Evolutionary conservation across 768 basidiomycete genomes (phyloP), one percentile per base, ranked within the genome.

Genomic region (Leccinellum luteum): DNA sequence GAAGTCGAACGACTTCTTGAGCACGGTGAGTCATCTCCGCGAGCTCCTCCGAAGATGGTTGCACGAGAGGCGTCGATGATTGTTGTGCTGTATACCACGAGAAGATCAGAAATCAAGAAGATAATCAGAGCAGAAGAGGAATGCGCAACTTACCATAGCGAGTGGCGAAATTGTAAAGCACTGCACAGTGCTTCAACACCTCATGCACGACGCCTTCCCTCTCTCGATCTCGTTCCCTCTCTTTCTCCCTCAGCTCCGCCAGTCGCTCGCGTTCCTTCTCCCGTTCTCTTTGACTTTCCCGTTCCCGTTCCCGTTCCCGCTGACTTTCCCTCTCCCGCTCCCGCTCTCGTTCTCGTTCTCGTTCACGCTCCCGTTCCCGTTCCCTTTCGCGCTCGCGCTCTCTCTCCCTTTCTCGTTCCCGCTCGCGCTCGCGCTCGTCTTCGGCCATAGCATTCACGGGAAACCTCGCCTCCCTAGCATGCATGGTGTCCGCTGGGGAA

Each of bases 21-120:
- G 90, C 90, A 31, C 81, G 79, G 15, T 80, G 79, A 9, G 83
- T 78, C 90, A 92, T 92, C 60, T 90, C 85, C 49, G 78, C 73
- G 10, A 90, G 69, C 67, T 91, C 89, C 2, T 75, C 73, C 7
- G 78, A 69, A 9, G 74, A 58, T 5, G 87, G 88, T 60, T 83
- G 84, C 7, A 73, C 68, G 41, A 81, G 77, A 3, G 83, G 79
- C 12, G 76, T 63, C 44, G 71, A 75, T 3, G 75, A 68, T 56
- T 85, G 85, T 54, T 73, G 68, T 5, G 73, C 73, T 75, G 30
- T 9, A 53, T 17, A 54, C 19, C 32, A 14, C 47, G 41, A 7
- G 30, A 51, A 49, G 9, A 25, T 65, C 48, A 60, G 58, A 51
- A 27, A 60, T 6, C 27, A 19, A 48, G 31, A 15, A 44, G 34